Evolutionary conservation across 2,329 filamentous ascomycete species (phyloP), one percentile per base, ranked within the genome.

Genomic region (Penicillium sp.): DNA sequence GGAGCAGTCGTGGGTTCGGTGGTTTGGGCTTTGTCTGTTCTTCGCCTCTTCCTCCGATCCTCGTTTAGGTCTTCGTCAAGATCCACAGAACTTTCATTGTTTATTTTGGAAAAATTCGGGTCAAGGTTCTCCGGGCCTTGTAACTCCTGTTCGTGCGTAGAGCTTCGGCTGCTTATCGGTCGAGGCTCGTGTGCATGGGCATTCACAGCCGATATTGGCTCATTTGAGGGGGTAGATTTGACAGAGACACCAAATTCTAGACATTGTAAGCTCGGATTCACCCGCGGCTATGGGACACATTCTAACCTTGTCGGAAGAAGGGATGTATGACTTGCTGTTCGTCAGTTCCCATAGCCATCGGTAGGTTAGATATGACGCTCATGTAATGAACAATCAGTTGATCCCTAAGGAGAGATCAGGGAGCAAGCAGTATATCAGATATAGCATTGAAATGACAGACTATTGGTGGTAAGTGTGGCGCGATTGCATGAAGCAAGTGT

Each of bases 271-370:
- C 19, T 31, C 1, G 1, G 0, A 2, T 28, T 38, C 8, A 22
- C 17, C 17, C 26, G 26, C 5, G 4, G 33, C 26, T 37, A 40
- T 26, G 36, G 26, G 19, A 26, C 22, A 47, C 35, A 25, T 45
- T 57, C 60, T 61, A 51, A 77, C 76, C 71, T 71, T 70, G 71
- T 58, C 63, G 65, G 57, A 77, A 76, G 56, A 77, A 77, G 22
- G 75, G 74, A 62, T 76, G 73, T 53, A 77, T 66, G 47, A 67
- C 67, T 47, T 67, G 72, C 61, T 73, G 70, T 58, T 73, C 71
- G 61, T 67, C 63, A 53, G 71, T 70, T 61, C 66, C 73, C 72
- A 76, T 76, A 59, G 68, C 74, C 70, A 68, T 69, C 52, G 56
- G 60, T 65, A 59, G 57, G 56, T 59, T 64, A 53, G 56, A 63